These are phyloP conservation scores for Ophiostoma ips DNA, from an alignment of 2,329 filamentous ascomycete species.

Conservation along the genomic window DNA sequence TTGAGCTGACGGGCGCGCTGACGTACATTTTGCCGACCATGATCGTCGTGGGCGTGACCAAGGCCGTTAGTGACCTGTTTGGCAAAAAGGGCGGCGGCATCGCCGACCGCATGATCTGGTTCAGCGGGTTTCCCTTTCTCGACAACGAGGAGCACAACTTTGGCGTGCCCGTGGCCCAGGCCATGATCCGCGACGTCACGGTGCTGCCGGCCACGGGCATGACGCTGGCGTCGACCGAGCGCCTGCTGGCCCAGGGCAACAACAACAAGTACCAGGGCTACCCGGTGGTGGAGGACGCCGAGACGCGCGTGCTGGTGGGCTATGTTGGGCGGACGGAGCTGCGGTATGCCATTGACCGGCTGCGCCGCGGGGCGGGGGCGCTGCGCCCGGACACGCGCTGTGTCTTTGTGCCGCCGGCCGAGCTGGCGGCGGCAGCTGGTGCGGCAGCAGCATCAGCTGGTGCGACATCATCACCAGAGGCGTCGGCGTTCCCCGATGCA, in stretches of 20 bases:
- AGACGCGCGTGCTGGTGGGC: conserved; percentile 61
- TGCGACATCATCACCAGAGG: conserved; percentile 17
- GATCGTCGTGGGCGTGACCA: conserved; percentile 96
- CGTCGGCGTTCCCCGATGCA: neutral
- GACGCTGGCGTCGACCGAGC: conserved; percentile 62
- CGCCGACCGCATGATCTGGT: conserved; percentile 97
- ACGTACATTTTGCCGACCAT: conserved; percentile 97
- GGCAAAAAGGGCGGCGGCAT: conserved; percentile 97
- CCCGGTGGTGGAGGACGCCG: conserved; percentile 67
- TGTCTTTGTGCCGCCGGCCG: conserved; percentile 46
- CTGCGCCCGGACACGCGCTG: conserved; percentile 58
- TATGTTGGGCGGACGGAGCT: conserved; percentile 91
- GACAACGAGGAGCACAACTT: conserved; percentile 98
- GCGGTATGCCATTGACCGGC: conserved; percentile 74
- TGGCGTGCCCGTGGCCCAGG: conserved; percentile 79
- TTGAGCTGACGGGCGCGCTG: conserved; percentile 90
- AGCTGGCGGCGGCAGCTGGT: neutral
- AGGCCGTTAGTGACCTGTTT: conserved; percentile 79
- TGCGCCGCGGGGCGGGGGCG: conserved; percentile 49
- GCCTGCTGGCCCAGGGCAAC: conserved; percentile 60
- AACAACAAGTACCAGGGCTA: conserved; percentile 92
- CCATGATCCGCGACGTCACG: conserved; percentile 69
- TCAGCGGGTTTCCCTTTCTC: conserved; percentile 91
- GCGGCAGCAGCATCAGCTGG: conserved; percentile 16
- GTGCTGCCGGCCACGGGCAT: conserved; percentile 62